Percentiles rank a stretch among this genome's conserved stretches.
These are phyloP conservation scores for Cytospora piceae DNA, from an alignment of 2,329 filamentous ascomycete genomes.

Conservation along the genomic window DNA sequence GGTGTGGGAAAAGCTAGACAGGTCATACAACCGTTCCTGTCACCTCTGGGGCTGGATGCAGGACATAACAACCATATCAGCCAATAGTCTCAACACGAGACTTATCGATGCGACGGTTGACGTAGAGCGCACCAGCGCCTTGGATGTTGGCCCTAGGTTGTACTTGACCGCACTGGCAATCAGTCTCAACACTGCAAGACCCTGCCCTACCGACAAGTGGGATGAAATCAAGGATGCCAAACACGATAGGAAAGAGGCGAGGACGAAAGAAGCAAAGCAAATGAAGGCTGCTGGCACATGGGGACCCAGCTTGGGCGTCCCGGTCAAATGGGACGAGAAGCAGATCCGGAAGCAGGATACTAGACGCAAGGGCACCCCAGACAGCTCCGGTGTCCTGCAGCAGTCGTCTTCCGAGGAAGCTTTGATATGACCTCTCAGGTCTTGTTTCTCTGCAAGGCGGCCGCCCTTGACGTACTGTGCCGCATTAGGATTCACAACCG, in stretches of 20 bases:
- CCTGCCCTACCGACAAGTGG: constrained; percentile 29
- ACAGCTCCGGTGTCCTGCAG: constrained; percentile 4
- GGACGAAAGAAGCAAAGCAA: constrained; percentile 28
- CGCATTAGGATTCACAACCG: no score
- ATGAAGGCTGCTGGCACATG: constrained; percentile 27
- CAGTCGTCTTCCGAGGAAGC: constrained; percentile 9
- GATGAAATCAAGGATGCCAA: constrained; percentile 29
- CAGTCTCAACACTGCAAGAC: constrained; percentile 28
- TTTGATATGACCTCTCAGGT: neutral
- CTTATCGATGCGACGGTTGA: constrained; percentile 55
- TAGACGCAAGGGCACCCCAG: constrained; percentile 5
- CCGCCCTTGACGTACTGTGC: no score
- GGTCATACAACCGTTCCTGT: constrained; percentile 63
- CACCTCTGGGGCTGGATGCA: constrained; percentile 73
- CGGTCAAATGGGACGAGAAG: constrained; percentile 27
- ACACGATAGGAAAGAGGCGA: constrained; percentile 27
- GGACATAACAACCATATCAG: constrained; percentile 68
- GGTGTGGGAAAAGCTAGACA: constrained; percentile 37
- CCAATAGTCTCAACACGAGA: constrained; percentile 69
- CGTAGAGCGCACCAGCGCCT: constrained; percentile 20
- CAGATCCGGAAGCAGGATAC: constrained; percentile 22
- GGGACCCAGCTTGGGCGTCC: constrained; percentile 27
- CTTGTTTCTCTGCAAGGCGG: neutral
- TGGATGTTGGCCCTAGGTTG: constrained; percentile 26
- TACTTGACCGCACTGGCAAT: constrained; percentile 27